Evolutionary conservation across 2,329 filamentous ascomycete species (phyloP).

Genomic region (Shiraia sp.): DNA sequence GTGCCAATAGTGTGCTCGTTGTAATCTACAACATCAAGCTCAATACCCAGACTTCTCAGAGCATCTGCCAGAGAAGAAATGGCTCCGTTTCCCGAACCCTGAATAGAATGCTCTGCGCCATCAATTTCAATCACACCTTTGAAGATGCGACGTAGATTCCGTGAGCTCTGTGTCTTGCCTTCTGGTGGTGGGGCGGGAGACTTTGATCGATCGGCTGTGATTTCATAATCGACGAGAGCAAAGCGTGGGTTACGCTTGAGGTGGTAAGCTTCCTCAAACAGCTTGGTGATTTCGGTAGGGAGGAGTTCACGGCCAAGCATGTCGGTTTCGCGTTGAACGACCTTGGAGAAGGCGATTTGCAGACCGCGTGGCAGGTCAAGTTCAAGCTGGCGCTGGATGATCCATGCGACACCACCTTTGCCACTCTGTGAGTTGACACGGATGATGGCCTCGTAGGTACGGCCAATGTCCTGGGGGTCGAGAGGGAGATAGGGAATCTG

Average conservation of each 20-base stretch:
- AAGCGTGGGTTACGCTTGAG: slow-evolving; percentile 83
- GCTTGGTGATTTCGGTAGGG: slow-evolving; percentile 77
- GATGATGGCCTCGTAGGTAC: slow-evolving; percentile 97
- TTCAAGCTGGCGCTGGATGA: slow-evolving; percentile 85
- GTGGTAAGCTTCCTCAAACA: slow-evolving; percentile 91
- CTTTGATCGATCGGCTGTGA: slow-evolving; percentile 77
- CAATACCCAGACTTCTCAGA: slow-evolving; percentile 75
- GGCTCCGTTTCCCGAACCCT: slow-evolving; percentile 83
- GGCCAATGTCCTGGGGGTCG: slow-evolving; percentile 89
- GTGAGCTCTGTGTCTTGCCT: slow-evolving; percentile 75
- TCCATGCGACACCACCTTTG: slow-evolving; percentile 93
- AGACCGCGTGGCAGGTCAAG: slow-evolving; percentile 91
- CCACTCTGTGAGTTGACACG: slow-evolving; percentile 96
- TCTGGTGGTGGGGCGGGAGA: slow-evolving; percentile 71
- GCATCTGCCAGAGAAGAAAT: slow-evolving; percentile 87
- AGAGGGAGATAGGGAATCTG: slow-evolving; percentile 88
- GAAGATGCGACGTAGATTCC: slow-evolving; percentile 79
- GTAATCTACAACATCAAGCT: slow-evolving; percentile 90
- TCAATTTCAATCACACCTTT: slow-evolving; percentile 84
- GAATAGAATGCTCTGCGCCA: slow-evolving; percentile 75
- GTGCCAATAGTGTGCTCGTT: slow-evolving; percentile 92
- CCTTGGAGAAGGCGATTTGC: slow-evolving; percentile 85
- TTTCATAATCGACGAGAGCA: slow-evolving; percentile 86
- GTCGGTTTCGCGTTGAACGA: slow-evolving; percentile 84
- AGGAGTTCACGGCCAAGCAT: slow-evolving; percentile 80